Evolutionary conservation across 2,329 filamentous ascomycete species (phyloP).

Genomic region (Teratosphaeriaceae sp.): DNA sequence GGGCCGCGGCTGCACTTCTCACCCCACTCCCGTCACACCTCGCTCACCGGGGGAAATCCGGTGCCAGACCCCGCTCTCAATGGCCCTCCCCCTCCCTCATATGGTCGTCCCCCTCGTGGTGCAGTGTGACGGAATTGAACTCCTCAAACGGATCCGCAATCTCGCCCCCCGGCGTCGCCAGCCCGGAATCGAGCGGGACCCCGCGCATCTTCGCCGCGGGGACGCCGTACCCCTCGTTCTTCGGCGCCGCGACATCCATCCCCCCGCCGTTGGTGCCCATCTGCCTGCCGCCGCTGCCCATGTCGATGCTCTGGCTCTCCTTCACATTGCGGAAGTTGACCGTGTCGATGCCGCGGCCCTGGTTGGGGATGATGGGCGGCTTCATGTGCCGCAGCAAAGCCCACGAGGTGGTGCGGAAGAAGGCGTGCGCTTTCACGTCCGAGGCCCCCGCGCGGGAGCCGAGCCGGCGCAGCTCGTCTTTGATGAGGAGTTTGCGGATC

Average conservation of each 20-base stretch:
- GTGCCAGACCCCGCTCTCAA: constrained; percentile 13
- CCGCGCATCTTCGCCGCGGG: constrained; percentile 53
- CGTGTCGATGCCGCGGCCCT: constrained; percentile 85
- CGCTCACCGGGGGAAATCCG: background rate
- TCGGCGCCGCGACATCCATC: constrained; percentile 26
- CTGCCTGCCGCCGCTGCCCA: constrained; percentile 38
- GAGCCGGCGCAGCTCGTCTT: constrained; percentile 89
- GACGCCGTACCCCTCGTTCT: constrained; percentile 32
- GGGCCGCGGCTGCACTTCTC: background rate
- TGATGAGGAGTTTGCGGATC: constrained; percentile 94
- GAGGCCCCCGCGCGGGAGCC: constrained; percentile 92
- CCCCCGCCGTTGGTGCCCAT: background rate
- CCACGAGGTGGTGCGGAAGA: constrained; percentile 96
- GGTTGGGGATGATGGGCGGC: constrained; percentile 89
- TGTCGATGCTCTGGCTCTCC: constrained; percentile 91
- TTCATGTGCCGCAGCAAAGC: constrained; percentile 96
- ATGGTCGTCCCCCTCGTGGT: constrained; percentile 78
- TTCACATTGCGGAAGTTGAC: constrained; percentile 98
- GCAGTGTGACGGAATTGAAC: constrained; percentile 96
- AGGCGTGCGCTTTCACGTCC: constrained; percentile 92
- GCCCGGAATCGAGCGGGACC: constrained; percentile 77
- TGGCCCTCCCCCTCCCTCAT: constrained; percentile 13
- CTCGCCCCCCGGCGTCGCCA: constrained; percentile 79
- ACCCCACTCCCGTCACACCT: background rate
- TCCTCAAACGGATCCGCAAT: constrained; percentile 89